phyloP scores from a whole-genome alignment of 352 stramenopile species.

The Phytophthora crassamura region DNA sequence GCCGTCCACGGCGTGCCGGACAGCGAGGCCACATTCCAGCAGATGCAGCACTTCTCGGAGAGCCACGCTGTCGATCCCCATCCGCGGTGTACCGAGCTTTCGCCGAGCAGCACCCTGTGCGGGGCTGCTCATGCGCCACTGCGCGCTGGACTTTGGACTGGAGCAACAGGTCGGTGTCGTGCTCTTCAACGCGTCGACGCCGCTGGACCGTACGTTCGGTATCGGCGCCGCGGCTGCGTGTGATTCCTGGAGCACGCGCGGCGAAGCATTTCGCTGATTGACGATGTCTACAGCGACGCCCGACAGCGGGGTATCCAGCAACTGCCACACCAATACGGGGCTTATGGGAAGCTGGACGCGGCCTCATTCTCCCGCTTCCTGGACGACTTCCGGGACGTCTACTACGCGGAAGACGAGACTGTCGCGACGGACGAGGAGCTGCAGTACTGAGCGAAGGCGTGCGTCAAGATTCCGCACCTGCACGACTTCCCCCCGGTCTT shows the following conservation, averaged over 20 bases:
- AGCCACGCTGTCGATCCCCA: constrained; percentile 50
- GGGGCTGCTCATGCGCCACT: constrained; percentile 46
- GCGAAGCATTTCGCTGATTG: constrained; percentile 24
- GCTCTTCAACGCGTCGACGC: constrained; percentile 51
- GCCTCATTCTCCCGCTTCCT: constrained; percentile 37
- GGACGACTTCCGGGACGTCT: constrained; percentile 29
- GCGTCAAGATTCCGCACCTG: constrained; percentile 35
- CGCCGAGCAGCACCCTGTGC: constrained; percentile 40
- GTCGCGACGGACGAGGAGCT: constrained; percentile 43
- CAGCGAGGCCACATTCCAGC: constrained; percentile 52
- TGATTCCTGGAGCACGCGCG: constrained; percentile 37
- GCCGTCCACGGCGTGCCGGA: too few relatives aligned
- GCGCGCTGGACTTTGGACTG: constrained; percentile 48
- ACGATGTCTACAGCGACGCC: constrained; percentile 35
- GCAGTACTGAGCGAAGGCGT: constrained; percentile 42
- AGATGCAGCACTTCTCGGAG: constrained; percentile 62
- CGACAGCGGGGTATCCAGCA: constrained; percentile 33
- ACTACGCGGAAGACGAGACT: constrained; percentile 37
- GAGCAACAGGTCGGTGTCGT: constrained; percentile 41
- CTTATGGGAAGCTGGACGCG: constrained; percentile 43
- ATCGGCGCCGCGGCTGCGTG: constrained; percentile 44
- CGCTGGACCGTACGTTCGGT: constrained; percentile 53
- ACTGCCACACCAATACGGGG: constrained; percentile 45
- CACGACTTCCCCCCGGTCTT: constrained; percentile 35
- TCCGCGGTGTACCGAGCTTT: constrained; percentile 46